Evolutionary conservation across 2,329 filamentous ascomycete species (phyloP).

Genomic region (Verticillium nonalfalfae): DNA sequence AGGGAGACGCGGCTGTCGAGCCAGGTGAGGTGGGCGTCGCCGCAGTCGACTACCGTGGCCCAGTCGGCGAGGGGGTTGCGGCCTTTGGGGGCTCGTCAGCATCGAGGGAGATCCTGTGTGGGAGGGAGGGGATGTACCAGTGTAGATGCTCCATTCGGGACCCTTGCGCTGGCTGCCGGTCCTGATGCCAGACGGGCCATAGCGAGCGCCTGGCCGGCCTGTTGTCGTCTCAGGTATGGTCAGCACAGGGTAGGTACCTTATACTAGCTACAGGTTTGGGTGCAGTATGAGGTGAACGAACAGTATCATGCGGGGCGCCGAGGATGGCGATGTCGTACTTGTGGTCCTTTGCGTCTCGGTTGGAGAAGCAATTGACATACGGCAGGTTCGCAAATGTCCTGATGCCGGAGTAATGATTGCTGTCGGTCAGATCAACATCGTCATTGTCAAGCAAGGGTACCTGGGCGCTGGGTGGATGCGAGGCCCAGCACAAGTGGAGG

Average conservation of each 20-base stretch:
- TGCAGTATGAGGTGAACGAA: slow-evolving; percentile 3
- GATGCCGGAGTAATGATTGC: slow-evolving; percentile 10
- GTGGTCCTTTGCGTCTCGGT: slow-evolving; percentile 3
- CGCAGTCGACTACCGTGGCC: slow-evolving; percentile 61
- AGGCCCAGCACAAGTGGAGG: neutral
- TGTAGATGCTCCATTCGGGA: slow-evolving; percentile 17
- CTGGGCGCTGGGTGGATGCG: neutral
- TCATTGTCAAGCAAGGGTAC: neutral
- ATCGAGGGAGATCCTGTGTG: neutral
- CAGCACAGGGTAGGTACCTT: neutral
- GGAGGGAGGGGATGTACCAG: slow-evolving; percentile 9
- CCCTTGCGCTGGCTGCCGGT: slow-evolving; percentile 16
- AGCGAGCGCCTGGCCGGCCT: slow-evolving; percentile 19
- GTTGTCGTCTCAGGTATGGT: slow-evolving; percentile 11
- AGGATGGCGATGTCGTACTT: slow-evolving; percentile 21
- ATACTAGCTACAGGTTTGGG: neutral
- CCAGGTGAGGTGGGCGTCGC: slow-evolving; percentile 70
- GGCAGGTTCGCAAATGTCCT: slow-evolving; percentile 18
- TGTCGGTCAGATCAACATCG: slow-evolving; percentile 8
- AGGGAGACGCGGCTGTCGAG: slow-evolving; percentile 72
- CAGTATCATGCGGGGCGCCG: slow-evolving; percentile 21
- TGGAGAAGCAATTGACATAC: slow-evolving; percentile 16
- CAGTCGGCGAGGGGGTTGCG: slow-evolving; percentile 11
- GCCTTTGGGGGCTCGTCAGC: neutral
- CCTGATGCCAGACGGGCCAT: slow-evolving; percentile 19